Evolutionary conservation across 305 asterid species (phyloP), one percentile per base, ranked within the genome.

Genomic region (Fraxinus floribunda): DNA sequence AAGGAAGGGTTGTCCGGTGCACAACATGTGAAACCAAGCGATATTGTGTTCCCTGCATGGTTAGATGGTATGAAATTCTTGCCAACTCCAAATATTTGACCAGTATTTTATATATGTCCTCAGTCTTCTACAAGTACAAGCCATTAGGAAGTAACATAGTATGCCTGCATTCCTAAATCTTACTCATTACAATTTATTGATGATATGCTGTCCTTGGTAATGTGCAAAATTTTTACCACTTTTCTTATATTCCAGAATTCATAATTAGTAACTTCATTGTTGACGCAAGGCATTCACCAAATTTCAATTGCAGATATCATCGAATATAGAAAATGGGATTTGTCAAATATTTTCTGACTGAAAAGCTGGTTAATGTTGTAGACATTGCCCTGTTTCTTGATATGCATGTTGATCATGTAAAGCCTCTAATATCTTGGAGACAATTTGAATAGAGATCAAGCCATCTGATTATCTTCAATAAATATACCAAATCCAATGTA

Each of bases 1-100:
- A 89, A 81, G 96, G 90, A 38, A 49, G 52, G 75, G 96, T 92
- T 68, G 92, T 89, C 34, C 84, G 91, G 77, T 93, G 96, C 82
- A 82, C 83, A 1, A 75, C 35, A 1, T 93, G 96, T 34, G 75
- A 81, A 35, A 81, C 87, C 0, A 93, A 90, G 86, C 90, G 93
- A 55, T 93, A 86, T 77, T 92, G 97, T 78, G 20, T 11, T 15
- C 83, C 83, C 22, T 91, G 96, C 88, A 89, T 91, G 85, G 22
- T 7, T 0, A 79, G 78, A 41, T 93, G 97, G 97, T 93, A 90
- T 62, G 90, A 22, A 7, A 20, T 0, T 79, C 77, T 60, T 34
- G 46, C 4, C 75, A 29, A 70, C 75, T 29, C 22, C 75, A 10
- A 70, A 9, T 30, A 70, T 30, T 11, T 15, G 10, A 18, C 39